phyloP scores from a whole-genome alignment of 306 rosid species.

The Parietaria judaica region DNA sequence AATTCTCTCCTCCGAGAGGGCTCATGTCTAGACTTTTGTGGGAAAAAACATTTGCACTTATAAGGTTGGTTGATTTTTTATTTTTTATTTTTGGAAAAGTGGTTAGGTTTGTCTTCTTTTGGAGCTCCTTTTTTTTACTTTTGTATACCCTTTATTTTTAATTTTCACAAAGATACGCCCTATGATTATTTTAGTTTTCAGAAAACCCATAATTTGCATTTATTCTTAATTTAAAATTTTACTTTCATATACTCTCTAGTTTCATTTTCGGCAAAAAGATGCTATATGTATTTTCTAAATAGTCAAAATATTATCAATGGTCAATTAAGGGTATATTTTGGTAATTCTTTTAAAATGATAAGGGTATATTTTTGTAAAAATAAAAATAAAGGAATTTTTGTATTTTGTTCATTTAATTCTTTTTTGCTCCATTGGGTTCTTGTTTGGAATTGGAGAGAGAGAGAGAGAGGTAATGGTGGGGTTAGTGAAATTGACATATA shows the following conservation, averaged over 20 bases:
- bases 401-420: constrained; percentile 14
- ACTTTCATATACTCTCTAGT: too few species aligned
- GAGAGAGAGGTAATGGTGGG: constrained; percentile 49
- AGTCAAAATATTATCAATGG: too few species aligned
- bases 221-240: too few species aligned
- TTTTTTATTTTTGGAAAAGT: constrained; percentile 23
- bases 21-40: constrained; percentile 35
- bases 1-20: constrained; percentile 42
- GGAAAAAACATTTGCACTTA: constrained; percentile 24
- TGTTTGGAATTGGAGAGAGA: too few species aligned
- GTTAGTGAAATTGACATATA: constrained; percentile 50
- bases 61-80: constrained; percentile 8
- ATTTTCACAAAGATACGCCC: constrained; percentile 3
- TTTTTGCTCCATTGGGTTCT: constrained; percentile 32
- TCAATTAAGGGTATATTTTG: too few species aligned
- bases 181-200: too few species aligned
- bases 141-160: constrained; percentile 10
- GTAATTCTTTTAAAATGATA: too few species aligned
- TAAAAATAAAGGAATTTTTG: too few species aligned
- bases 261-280: too few species aligned
- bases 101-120: constrained; percentile 47
- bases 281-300: too few species aligned
- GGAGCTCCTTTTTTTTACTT: constrained; percentile 8
- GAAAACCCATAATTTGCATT: too few species aligned
- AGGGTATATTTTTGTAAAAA: too few species aligned